These are phyloP conservation scores for Scopulariopsis brevicaulis DNA, from an alignment of 2,329 filamentous ascomycete species.

Conservation along the genomic window DNA sequence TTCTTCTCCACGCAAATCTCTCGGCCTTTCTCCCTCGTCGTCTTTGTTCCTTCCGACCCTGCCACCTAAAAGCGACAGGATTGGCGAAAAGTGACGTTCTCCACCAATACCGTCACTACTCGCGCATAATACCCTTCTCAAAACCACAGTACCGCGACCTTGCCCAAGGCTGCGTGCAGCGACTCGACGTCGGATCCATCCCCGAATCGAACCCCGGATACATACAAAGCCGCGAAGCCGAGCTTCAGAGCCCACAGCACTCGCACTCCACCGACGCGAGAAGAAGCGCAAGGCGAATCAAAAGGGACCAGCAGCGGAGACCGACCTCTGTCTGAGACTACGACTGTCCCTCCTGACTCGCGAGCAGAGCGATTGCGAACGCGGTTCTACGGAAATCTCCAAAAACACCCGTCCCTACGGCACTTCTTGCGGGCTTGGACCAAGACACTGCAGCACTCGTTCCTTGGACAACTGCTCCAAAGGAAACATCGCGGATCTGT, in stretches of 20 bases:
- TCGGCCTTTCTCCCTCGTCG: background rate
- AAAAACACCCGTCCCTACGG: background rate
- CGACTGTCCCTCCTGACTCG: background rate
- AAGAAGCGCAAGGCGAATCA: background rate
- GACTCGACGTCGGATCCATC: background rate
- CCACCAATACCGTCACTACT: background rate
- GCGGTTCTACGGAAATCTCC: background rate
- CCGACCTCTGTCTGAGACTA: background rate
- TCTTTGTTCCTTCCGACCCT: background rate
- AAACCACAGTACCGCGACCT: background rate
- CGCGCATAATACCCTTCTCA: background rate
- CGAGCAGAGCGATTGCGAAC: background rate
- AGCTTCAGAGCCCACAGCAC: background rate
- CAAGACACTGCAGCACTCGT: background rate
- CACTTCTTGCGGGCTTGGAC: background rate
- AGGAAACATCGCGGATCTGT: background rate
- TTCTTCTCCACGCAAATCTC: conserved; percentile 4
- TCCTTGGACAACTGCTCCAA: background rate
- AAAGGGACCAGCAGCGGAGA: background rate
- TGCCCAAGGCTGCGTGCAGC: background rate
- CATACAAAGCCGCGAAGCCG: background rate
- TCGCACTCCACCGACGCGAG: background rate
- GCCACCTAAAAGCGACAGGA: background rate
- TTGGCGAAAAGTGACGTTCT: background rate
- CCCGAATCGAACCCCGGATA: background rate